Evolutionary conservation across 2,329 filamentous ascomycete species (phyloP), one percentile per base, ranked within the genome.

Genomic region (Alternaria novae-zelandiae): DNA sequence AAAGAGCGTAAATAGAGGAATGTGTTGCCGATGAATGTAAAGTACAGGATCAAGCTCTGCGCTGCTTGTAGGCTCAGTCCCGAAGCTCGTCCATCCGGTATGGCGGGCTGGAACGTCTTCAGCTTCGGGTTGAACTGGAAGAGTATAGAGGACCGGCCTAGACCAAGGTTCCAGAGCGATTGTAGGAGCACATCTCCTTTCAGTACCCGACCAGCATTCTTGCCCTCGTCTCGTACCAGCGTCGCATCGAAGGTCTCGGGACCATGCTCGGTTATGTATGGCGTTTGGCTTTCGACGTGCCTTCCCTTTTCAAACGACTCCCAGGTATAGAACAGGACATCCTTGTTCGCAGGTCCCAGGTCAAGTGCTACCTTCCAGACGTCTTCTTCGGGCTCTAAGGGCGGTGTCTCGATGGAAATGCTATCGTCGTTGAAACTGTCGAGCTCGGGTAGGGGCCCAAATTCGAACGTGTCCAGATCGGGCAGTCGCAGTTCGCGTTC

Each of bases 101-200:
- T 74, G 5, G 77, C 76, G 43, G 79, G 81, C 43, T 80, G 76
- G 69, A 94, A 93, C 0, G 80, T 81, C 23, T 79, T 80, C 26
- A 83, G 83, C 3, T 82, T 81, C 3, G 83, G 75, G 54, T 89
- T 82, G 84, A 88, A 93, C 0, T 79, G 74, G 76, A 93, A 96
- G 32, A 96, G 85, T 2, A 91, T 83, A 0, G 92, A 94, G 43
- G 89, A 89, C 51, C 91, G 85, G 0, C 92, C 92, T 6, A 94
- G 85, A 0, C 88, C 87, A 1, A 95, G 82, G 12, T 88, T 86
- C 64, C 91, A 82, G 1, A 95, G 81, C 11, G 89, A 90, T 17
- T 79, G 73, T 2, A 85, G 64, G 5, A 81, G 71, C 3, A 79
- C 68, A 47, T 81, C 70, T 15, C 73, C 72, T 17, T 79, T 79